phyloP scores from a whole-genome alignment of 176 grass and related monocot species.

The Paspalum notatum region DNA sequence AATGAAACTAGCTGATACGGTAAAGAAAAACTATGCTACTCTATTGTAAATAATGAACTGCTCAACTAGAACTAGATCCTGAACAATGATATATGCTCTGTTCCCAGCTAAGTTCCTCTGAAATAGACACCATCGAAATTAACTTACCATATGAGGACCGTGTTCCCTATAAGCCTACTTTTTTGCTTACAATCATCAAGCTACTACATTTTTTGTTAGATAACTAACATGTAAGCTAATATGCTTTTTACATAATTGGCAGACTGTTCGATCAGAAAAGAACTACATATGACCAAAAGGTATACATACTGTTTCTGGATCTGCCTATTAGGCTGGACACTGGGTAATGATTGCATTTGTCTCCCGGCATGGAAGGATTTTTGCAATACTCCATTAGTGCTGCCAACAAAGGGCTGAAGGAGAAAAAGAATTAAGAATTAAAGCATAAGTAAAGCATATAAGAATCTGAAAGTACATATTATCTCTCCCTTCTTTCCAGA shows the following conservation, averaged over 20 bases:
- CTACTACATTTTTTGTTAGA: constrained; percentile 12
- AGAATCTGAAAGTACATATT: not conserved
- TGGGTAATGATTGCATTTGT: constrained; percentile 22
- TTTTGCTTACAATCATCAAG: constrained; percentile 35
- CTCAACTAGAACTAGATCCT: constrained; percentile 11
- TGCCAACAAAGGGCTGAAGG: constrained; percentile 46
- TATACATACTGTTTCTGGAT: constrained; percentile 60
- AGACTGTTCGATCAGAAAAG: not conserved
- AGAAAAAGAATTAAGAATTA: constrained; percentile 38
- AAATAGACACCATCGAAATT: not conserved
- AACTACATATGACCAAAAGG: constrained; percentile 5
- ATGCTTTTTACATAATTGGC: constrained; percentile 5
- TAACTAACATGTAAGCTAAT: constrained; percentile 38
- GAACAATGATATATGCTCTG: not conserved
- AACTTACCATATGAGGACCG: constrained; percentile 12
- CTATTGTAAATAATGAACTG: not conserved
- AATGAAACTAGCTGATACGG: constrained; percentile 19
- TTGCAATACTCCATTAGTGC: constrained; percentile 29
- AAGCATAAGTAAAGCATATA: constrained; percentile 13
- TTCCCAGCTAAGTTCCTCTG: too few species aligned
- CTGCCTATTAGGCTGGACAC: constrained; percentile 46
- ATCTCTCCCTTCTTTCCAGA: not conserved
- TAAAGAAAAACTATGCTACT: constrained; percentile 19
- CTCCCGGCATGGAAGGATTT: constrained; percentile 32
- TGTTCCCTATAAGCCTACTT: not conserved